phyloP scores from a whole-genome alignment of 2,329 filamentous ascomycete genomes.

The Xylariaceae sp. region DNA sequence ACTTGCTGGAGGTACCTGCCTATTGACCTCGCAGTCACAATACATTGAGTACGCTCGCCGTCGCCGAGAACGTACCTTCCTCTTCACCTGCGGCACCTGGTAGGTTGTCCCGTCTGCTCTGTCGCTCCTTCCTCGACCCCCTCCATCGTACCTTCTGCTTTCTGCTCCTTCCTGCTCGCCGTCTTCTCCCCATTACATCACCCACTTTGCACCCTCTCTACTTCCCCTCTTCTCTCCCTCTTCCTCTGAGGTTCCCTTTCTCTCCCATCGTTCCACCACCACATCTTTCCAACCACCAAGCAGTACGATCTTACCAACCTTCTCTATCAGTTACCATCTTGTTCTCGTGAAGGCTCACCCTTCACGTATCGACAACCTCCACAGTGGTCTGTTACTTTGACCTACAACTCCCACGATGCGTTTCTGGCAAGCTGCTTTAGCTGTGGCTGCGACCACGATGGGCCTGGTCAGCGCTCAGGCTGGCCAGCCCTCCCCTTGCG shows the following conservation, averaged over 20 bases:
- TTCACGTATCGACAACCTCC: slow-evolving; percentile 1
- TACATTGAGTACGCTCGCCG: too few relatives aligned
- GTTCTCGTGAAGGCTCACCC: slow-evolving; percentile 23
- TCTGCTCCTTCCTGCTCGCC: neutral
- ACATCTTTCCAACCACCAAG: too few relatives aligned
- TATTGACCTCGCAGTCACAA: neutral
- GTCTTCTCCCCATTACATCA: too few relatives aligned
- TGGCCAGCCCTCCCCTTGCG: slow-evolving; percentile 20
- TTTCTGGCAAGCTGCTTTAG: slow-evolving; percentile 16
- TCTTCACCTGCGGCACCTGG: neutral
- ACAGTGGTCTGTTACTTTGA: neutral
- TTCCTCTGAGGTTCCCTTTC: too few relatives aligned
- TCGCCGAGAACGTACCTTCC: neutral
- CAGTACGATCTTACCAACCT: slow-evolving; percentile 9
- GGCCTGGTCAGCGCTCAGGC: slow-evolving; percentile 24
- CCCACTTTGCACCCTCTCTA: too few relatives aligned
- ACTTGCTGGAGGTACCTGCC: neutral
- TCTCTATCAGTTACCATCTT: slow-evolving; percentile 4
- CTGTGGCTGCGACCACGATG: slow-evolving; percentile 14
- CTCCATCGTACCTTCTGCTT: neutral
- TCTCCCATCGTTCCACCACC: too few relatives aligned
- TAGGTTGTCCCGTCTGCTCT: too few relatives aligned
- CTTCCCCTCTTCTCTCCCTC: too few relatives aligned
- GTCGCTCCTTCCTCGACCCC: neutral
- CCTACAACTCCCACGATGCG: slow-evolving; percentile 14